These are phyloP conservation scores for Myriangium duriaei DNA, from an alignment of 2,329 filamentous ascomycete genomes.

Conservation along the genomic window DNA sequence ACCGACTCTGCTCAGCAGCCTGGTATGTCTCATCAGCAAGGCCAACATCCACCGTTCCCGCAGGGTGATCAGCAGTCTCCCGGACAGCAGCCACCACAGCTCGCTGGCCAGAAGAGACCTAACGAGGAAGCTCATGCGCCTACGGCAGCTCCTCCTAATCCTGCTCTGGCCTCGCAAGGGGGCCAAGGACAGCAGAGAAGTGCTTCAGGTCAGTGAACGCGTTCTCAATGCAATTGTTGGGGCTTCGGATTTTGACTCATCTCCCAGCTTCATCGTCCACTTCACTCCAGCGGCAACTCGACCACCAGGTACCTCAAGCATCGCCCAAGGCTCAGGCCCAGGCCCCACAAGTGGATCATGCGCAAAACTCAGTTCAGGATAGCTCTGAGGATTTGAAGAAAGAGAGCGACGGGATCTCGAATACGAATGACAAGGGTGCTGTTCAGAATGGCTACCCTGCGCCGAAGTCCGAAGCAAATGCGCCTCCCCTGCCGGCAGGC, in stretches of 20 bases:
- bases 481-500: conserved; percentile 1
- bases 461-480: conserved; percentile 4
- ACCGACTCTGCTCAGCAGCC: conserved; percentile 27
- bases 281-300: conserved; percentile 26
- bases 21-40: conserved; percentile 29
- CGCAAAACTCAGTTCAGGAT: too few relatives aligned
- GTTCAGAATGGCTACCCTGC: conserved; percentile 8
- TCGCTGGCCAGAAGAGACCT: conserved; percentile 33
- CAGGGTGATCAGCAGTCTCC: conserved; percentile 8
- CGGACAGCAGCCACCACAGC: conserved; percentile 12
- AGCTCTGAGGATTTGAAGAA: too few relatives aligned
- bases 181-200: conserved; percentile 16
- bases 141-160: conserved; percentile 37
- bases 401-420: too few relatives aligned
- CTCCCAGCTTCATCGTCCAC: conserved; percentile 31
- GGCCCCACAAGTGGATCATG: too few relatives aligned
- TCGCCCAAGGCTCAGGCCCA: too few relatives aligned
- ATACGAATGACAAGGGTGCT: too few relatives aligned
- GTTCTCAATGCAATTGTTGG: too few relatives aligned
- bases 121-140: conserved; percentile 39
- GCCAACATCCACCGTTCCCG: background rate
- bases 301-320: too few relatives aligned
- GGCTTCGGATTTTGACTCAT: too few relatives aligned
- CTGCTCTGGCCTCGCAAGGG: conserved; percentile 29
- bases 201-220: conserved; percentile 5